Evolutionary conservation across 164 flowering plant genomes (phyloP).

Genomic region (Piper longum): DNA sequence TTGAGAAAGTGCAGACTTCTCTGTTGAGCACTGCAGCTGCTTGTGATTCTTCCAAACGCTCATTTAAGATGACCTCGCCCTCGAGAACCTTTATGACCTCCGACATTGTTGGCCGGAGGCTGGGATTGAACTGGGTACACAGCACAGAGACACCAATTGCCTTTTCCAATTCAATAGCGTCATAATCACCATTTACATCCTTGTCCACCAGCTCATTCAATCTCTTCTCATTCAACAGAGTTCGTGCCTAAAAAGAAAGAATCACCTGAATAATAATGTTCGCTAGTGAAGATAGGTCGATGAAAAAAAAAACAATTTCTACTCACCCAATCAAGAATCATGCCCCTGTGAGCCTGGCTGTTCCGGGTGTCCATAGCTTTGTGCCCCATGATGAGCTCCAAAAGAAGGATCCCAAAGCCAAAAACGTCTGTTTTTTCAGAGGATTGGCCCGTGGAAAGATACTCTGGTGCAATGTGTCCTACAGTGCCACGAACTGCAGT

Average conservation of each 20-base stretch:
- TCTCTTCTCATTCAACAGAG: conserved; percentile 49
- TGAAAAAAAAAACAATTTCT: background rate
- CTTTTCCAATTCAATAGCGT: conserved; percentile 41
- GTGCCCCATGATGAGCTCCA: conserved; percentile 88
- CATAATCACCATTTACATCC: conserved; percentile 54
- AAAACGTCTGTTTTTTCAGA: conserved; percentile 97
- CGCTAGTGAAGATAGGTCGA: background rate
- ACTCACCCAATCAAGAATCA: conserved; percentile 86
- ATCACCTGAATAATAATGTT: background rate
- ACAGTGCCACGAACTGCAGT: conserved; percentile 95
- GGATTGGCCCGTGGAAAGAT: conserved; percentile 95
- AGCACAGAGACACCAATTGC: conserved; percentile 47
- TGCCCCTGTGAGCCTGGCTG: conserved; percentile 70
- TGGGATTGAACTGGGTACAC: conserved; percentile 69
- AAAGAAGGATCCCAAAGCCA: conserved; percentile 85
- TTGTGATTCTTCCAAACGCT: conserved; percentile 27
- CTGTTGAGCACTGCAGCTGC: conserved; percentile 17
- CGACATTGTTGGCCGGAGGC: conserved; percentile 76
- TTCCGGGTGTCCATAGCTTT: conserved; percentile 67
- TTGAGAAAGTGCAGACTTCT: conserved; percentile 36
- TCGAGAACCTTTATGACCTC: conserved; percentile 60
- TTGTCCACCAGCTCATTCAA: conserved; percentile 58
- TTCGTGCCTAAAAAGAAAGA: conserved; percentile 40
- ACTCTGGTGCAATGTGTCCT: conserved; percentile 97
- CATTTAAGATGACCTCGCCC: conserved; percentile 28